phyloP scores from a whole-genome alignment of 805 yeast species.

The Ogataea angusta region DNA sequence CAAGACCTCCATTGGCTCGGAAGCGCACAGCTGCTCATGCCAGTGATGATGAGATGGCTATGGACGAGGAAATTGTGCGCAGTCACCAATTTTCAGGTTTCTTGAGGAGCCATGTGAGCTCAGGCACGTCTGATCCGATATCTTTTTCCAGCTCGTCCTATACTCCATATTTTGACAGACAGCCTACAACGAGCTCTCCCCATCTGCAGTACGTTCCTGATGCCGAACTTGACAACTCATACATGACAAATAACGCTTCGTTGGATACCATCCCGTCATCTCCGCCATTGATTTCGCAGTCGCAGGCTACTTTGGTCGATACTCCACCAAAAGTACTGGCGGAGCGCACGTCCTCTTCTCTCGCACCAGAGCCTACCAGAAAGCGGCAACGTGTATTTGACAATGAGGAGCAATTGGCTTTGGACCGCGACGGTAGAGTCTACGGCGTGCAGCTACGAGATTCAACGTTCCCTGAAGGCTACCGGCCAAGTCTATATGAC shows the following conservation, averaged over 20 bases:
- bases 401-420: slow-evolving; percentile 38
- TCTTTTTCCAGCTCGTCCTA: slow-evolving; percentile 17
- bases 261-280: slow-evolving; percentile 26
- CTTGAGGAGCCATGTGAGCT: slow-evolving; percentile 6
- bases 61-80: slow-evolving; percentile 1
- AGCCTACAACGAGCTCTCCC: slow-evolving; percentile 36
- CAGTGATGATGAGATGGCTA: slow-evolving; percentile 5
- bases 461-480: slow-evolving; percentile 29
- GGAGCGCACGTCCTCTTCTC: slow-evolving; percentile 17
- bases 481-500: slow-evolving; percentile 30
- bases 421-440: slow-evolving; percentile 44
- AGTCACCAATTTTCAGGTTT: slow-evolving; percentile 16
- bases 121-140: slow-evolving; percentile 18
- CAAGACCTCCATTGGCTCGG: slow-evolving; percentile 6
- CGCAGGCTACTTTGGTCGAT: slow-evolving; percentile 22
- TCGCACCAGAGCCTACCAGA: slow-evolving; percentile 23
- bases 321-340: slow-evolving; percentile 6
- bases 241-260: slow-evolving; percentile 1
- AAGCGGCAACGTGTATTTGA: slow-evolving; percentile 25
- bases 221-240: slow-evolving; percentile 27
- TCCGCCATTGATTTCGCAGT: slow-evolving; percentile 22
- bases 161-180: slow-evolving; percentile 5
- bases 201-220: slow-evolving; percentile 18
- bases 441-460: slow-evolving; percentile 31
- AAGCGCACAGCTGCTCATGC: slow-evolving; percentile 9